Base-by-base conservation (phyloP, 73 alveolate genomes). In the Paramecium sonneborni region DNA sequence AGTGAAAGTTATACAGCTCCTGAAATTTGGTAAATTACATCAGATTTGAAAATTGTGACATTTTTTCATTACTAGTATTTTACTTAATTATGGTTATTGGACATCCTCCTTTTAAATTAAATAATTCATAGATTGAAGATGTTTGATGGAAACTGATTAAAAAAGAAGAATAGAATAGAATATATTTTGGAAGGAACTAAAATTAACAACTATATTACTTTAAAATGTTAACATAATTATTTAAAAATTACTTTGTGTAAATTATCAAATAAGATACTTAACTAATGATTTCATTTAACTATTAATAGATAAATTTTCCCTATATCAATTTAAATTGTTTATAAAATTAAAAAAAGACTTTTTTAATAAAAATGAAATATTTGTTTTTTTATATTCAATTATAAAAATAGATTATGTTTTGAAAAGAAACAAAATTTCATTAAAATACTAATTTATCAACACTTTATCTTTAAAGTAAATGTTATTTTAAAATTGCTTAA, bases 1-100 rank as follows among this genome's bases (percentile, higher is more conserved):
- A 79, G 90, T 46, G 74, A 46, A 79, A 76, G 90, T 18, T 79
- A 79, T 43, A 79, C 90, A 37, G 90, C 90, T 11, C 90, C 90
- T 7, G 90, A 79, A 79, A 79, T 79, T 3, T 79, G 74, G 69
- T 18, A 12, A n/a, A 44, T 43, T 20, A 74, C 90, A 43, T 23
- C 2, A 20, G 90, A 79, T 79, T 34, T 43, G 23, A 46, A 24
- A 46, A 39, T 8, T 79, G 90, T 79, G 90, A 79, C 20, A 43
- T 79, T 28, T 79, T 79, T 39, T 79, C 90, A n/a, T 34, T 79
- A 20, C 76, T 74, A 37, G 90, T 79, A 0, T 44, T 79, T 3
- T 79, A 79, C 23, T 79, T 39, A 20, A 79, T 79, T 1, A 43
- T 79, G 55, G 72, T 79, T 12, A 79, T 52, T 0, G 90, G 90